phyloP scores from a whole-genome alignment of 345 rosid species.

The Hevea brasiliensis region DNA sequence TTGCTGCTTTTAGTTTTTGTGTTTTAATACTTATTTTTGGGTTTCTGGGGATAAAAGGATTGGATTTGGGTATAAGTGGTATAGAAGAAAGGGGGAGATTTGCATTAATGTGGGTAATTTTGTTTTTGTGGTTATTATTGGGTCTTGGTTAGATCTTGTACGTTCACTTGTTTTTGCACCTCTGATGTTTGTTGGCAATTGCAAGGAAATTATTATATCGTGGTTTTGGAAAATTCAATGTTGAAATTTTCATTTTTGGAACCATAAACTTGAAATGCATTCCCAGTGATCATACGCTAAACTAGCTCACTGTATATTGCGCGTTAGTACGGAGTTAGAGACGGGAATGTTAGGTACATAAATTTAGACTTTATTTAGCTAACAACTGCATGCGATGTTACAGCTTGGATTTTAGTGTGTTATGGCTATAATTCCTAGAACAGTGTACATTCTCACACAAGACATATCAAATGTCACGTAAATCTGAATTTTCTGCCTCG shows the following conservation, averaged over 20 bases:
- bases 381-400: not conserved
- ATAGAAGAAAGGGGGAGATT: slow-evolving; percentile 46
- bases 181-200: not conserved
- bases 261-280: not conserved
- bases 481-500: not conserved
- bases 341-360: not conserved
- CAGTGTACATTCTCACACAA: not conserved
- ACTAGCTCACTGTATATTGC: too few species aligned
- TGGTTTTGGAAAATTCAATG: too few species aligned
- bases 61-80: slow-evolving; percentile 38
- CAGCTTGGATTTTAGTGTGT: not conserved
- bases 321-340: too few species aligned
- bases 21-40: slow-evolving; percentile 10
- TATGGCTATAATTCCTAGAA: not conserved
- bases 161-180: not conserved
- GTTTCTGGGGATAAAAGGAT: slow-evolving; percentile 13
- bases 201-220: not conserved
- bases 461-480: not conserved
- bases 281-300: too few species aligned
- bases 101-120: slow-evolving; percentile 28
- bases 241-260: not conserved
- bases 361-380: not conserved
- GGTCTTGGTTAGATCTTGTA: not conserved
- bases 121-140: slow-evolving; percentile 8
- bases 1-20: not conserved